Percentiles rank a stretch among this genome's conserved stretches.
These are phyloP conservation scores for Dictyostelium brefeldianum DNA, from an alignment of 78 protist genomes.

Conservation along the genomic window DNA sequence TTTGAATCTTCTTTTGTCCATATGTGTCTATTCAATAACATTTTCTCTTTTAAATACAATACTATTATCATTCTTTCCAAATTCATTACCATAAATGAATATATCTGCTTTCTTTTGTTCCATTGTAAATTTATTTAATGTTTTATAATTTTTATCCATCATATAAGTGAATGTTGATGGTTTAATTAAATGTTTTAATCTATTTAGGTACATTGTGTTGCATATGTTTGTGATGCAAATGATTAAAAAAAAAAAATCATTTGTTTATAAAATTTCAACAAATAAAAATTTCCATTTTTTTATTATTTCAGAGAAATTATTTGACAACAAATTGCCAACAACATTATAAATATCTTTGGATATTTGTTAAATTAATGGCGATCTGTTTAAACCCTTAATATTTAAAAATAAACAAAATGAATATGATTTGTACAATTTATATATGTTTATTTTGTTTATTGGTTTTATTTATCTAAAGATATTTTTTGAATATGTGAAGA, in stretches of 20 bases:
- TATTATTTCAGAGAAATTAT: no score
- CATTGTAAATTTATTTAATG: neutral
- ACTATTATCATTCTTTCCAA: neutral
- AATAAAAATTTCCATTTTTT: no score
- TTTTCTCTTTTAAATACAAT: neutral
- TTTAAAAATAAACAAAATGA: no score
- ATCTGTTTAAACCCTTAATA: no score
- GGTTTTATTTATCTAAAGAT: conserved; percentile 7
- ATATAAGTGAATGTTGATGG: neutral
- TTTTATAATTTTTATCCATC: neutral
- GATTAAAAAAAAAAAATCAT: no score
- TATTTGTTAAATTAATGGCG: no score
- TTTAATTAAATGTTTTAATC: neutral
- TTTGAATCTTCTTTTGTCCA: neutral
- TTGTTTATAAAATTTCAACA: no score
- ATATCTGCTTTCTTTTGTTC: neutral
- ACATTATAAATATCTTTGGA: no score
- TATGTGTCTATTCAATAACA: neutral
- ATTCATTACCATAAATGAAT: neutral
- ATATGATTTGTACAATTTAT: no score
- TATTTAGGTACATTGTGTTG: neutral
- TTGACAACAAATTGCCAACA: no score
- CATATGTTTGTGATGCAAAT: no score
- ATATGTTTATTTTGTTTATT: no score
- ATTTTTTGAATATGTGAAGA: conserved; percentile 30